Conservation (phyloP, 2,329 filamentous ascomycete species). For the Curvularia spicifera region DNA sequence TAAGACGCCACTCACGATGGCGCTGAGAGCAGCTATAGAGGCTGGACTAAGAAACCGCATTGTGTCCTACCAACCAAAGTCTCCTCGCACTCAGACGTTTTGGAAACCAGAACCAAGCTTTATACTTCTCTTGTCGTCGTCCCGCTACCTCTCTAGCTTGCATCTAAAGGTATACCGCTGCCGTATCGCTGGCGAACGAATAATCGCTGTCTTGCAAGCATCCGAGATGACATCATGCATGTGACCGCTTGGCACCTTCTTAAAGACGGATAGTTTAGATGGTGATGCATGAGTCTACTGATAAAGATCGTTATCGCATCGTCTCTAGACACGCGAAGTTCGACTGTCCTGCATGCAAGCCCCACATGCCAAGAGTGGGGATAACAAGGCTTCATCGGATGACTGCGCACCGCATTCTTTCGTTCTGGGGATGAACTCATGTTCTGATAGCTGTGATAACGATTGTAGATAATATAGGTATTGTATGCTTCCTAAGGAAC, state of each 20-base stretch:
- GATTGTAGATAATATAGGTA: too few relatives aligned
- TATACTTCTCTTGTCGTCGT: not conserved
- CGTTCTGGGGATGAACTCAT: too few relatives aligned
- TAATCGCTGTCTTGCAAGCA: not conserved
- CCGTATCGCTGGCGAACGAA: not conserved
- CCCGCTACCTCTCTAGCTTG: not conserved
- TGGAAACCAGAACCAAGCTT: not conserved
- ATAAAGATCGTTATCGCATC: not conserved
- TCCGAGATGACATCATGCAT: not conserved
- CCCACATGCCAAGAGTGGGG: too few relatives aligned
- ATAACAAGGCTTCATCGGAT: too few relatives aligned
- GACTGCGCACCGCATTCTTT: too few relatives aligned
- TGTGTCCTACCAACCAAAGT: not conserved
- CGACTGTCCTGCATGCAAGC: too few relatives aligned
- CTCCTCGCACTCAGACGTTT: too few relatives aligned
- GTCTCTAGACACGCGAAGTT: too few relatives aligned
- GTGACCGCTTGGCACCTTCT: not conserved
- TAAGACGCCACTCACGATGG: not conserved
- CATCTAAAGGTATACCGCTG: not conserved
- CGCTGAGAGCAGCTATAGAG: not conserved
- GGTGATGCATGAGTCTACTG: not conserved
- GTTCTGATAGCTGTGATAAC: too few relatives aligned
- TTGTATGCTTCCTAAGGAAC: too few relatives aligned
- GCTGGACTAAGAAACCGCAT: not conserved
- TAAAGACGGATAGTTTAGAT: not conserved